phyloP scores from a whole-genome alignment of 768 basidiomycete genomes.

The Pisolithus tinctorius region DNA sequence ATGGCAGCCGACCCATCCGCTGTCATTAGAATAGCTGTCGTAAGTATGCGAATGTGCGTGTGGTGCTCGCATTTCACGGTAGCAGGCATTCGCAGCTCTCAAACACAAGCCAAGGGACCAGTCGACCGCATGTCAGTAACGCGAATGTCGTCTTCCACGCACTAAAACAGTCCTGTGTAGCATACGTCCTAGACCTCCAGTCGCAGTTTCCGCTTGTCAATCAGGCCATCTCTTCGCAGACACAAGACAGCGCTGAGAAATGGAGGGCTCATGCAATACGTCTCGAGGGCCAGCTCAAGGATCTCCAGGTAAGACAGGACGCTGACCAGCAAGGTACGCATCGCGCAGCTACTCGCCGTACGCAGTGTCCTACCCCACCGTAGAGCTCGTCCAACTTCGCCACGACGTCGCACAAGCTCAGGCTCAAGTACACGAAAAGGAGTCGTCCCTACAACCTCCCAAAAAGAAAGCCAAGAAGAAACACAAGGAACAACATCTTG shows the following conservation, averaged over 20 bases:
- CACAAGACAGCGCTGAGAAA: not conserved
- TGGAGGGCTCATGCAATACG: slow-evolving; percentile 24
- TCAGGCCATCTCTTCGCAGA: not conserved
- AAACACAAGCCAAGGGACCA: slow-evolving; percentile 20
- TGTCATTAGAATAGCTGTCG: slow-evolving; percentile 19
- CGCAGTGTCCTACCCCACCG: not conserved
- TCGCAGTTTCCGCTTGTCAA: slow-evolving; percentile 15
- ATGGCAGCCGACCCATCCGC: slow-evolving; percentile 4
- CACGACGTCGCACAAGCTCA: slow-evolving; percentile 7
- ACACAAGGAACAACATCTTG: slow-evolving; percentile 8
- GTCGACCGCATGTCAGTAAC: slow-evolving; percentile 15
- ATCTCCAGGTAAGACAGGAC: slow-evolving; percentile 15
- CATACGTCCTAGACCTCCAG: slow-evolving; percentile 22
- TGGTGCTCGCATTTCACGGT: not conserved
- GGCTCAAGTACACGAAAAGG: slow-evolving; percentile 6
- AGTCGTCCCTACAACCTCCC: slow-evolving; percentile 9
- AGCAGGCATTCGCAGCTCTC: slow-evolving; percentile 18
- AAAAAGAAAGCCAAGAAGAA: slow-evolving; percentile 24
- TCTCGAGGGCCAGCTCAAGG: slow-evolving; percentile 20
- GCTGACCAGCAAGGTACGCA: slow-evolving; percentile 17
- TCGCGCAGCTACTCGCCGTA: not conserved
- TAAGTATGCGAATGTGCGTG: slow-evolving; percentile 7
- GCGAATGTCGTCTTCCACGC: not conserved
- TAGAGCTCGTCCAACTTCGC: slow-evolving; percentile 18
- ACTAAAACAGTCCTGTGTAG: slow-evolving; percentile 5